Evolutionary conservation across 116 monocot species (phyloP).

Genomic region (Posidonia oceanica): DNA sequence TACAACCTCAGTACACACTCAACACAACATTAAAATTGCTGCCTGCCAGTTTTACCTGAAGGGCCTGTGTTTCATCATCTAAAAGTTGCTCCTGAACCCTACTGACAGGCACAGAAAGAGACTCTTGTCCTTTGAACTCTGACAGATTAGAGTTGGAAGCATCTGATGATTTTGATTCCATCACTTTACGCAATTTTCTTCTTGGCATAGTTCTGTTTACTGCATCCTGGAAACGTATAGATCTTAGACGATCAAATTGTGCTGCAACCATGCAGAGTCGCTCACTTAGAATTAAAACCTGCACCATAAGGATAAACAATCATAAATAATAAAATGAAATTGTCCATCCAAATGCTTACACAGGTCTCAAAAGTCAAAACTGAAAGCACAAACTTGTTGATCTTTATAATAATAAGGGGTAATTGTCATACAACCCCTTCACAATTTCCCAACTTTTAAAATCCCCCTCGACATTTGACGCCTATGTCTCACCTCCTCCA

Average conservation of each 20-base stretch:
- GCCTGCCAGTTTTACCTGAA: constrained; percentile 42
- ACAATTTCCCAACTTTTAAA: too few relatives aligned
- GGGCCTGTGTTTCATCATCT: constrained; percentile 73
- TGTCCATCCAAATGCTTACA: not conserved
- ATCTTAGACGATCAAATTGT: constrained; percentile 81
- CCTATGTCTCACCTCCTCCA: too few relatives aligned
- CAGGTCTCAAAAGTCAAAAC: not conserved
- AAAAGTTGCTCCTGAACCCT: constrained; percentile 74
- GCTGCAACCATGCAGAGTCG: constrained; percentile 59
- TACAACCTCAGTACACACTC: too few relatives aligned
- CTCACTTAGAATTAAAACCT: constrained; percentile 93
- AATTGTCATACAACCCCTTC: too few relatives aligned
- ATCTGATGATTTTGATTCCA: constrained; percentile 25
- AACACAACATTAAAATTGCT: not conserved
- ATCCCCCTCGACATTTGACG: too few relatives aligned
- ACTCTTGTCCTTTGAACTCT: constrained; percentile 24
- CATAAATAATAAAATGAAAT: not conserved
- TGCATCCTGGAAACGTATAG: constrained; percentile 81
- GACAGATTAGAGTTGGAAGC: constrained; percentile 15
- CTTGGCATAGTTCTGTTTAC: constrained; percentile 72
- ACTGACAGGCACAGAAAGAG: constrained; percentile 17
- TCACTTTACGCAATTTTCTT: constrained; percentile 40
- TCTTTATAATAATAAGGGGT: too few relatives aligned
- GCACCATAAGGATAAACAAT: not conserved
- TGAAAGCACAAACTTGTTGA: not conserved